Evolutionary conservation across 2,329 filamentous ascomycete species (phyloP), one percentile per base, ranked within the genome.

Genomic region (Colletotrichum plurivorum): DNA sequence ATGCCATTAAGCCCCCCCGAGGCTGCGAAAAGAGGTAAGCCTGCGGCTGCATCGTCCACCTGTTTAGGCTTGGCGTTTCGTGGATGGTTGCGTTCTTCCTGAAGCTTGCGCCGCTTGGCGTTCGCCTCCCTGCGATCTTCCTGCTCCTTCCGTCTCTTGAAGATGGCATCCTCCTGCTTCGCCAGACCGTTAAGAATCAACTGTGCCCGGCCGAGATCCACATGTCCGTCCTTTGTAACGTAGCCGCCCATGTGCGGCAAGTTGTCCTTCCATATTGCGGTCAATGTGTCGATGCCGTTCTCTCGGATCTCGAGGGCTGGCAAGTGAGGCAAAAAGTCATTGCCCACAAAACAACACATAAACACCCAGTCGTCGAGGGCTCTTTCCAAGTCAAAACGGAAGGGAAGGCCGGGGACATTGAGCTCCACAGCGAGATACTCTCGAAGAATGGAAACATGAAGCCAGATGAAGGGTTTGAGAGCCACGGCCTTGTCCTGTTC

Each of bases 341-440:
- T 99, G 73, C 95, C 95, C 65, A 98, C 95, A 78, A 98, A 98
- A 83, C 97, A 98, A 83, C 95, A 98, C 90, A 98, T 96, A 80
- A 98, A 98, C 15, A 98, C 94, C 96, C 95, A 98, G 78, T 98
- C 95, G 80, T 98, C 96, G 68, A 98, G 89, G 27, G 95, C 95
- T 73, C 96, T 91, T 81, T 99, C 96, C 52, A 99, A 86, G 78
- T 99, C 94, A 80, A 97, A 98, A 63, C 89, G 89, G 81, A 98
- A 98, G 2, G 92, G 91, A 73, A 97, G 89, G 64, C 90, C 88
- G 18, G 94, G 92, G 41, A 98, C 91, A 75, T 93, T 88, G 75
- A 99, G 90, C 81, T 99, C 96, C 59, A 94, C 92, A 67, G 92
- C 94, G 63, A 99, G 87, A 78, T 99, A 99, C 81, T 99, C 96